A percentile compares a stretch with the other conserved stretches of the same genome.
Conservation (phyloP, 2,329 filamentous ascomycete species). For the Dactylonectria estremocensis region DNA sequence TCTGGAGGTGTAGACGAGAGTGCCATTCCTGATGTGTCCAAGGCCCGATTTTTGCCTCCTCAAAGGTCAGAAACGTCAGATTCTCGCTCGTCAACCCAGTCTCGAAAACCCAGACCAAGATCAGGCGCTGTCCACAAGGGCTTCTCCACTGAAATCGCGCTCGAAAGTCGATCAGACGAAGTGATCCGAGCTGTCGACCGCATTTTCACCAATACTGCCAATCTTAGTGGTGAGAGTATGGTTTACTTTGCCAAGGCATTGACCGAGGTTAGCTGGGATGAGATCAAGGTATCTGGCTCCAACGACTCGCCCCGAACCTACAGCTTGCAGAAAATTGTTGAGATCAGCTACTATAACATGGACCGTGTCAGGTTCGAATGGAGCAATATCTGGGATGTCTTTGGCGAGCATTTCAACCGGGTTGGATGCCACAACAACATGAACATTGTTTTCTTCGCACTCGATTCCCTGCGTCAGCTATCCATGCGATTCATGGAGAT, state of each 20-base stretch:
- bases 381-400: constrained; percentile 96
- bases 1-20: constrained; percentile 95
- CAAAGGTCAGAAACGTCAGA: constrained; percentile 68
- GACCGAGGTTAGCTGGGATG: constrained; percentile 98
- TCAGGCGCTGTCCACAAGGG: constrained; percentile 74
- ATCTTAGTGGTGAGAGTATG: constrained; percentile 93
- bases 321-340: constrained; percentile 97
- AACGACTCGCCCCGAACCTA: constrained; percentile 97
- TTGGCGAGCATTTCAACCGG: constrained; percentile 98
- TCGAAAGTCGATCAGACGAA: constrained; percentile 93
- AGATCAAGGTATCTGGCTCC: constrained; percentile 96
- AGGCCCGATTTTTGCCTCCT: constrained; percentile 79
- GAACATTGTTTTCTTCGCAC: constrained; percentile 95
- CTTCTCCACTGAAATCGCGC: constrained; percentile 84
- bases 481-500: constrained; percentile 99
- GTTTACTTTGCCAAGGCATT: constrained; percentile 94
- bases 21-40: constrained; percentile 91
- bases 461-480: constrained; percentile 94
- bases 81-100: constrained; percentile 78
- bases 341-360: constrained; percentile 99
- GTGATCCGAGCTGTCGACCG: constrained; percentile 94
- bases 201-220: constrained; percentile 97
- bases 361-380: constrained; percentile 97
- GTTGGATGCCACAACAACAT: constrained; percentile 98
- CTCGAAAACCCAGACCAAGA: constrained; percentile 66